Evolutionary conservation across 441 rosid species (phyloP).

Genomic region (Gossypium schwendimanii): DNA sequence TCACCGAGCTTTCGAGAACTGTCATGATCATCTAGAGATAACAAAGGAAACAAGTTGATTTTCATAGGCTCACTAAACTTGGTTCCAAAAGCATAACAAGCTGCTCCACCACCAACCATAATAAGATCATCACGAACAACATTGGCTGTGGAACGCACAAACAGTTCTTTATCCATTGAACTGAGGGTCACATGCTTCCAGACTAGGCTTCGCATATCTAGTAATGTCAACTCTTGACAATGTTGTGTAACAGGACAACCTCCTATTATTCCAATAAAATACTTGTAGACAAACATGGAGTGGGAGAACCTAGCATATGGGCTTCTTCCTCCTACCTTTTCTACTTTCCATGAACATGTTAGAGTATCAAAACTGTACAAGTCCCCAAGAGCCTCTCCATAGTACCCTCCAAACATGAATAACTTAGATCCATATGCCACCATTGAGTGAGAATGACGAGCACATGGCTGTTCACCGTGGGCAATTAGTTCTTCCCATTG

Average conservation of each 20-base stretch:
- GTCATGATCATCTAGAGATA: constrained; percentile 27
- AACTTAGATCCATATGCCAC: constrained; percentile 53
- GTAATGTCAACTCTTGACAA: constrained; percentile 63
- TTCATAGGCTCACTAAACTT: constrained; percentile 78
- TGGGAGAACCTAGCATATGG: constrained; percentile 89
- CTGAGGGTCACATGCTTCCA: constrained; percentile 68
- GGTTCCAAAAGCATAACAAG: constrained; percentile 97
- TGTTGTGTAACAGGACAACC: constrained; percentile 84
- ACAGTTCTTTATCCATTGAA: constrained; percentile 55
- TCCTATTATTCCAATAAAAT: constrained; percentile 67
- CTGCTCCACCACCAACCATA: constrained; percentile 87
- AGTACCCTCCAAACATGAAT: constrained; percentile 76
- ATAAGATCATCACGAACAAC: constrained; percentile 67
- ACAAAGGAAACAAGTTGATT: constrained; percentile 48
- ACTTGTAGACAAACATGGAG: constrained; percentile 68
- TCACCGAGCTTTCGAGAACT: constrained; percentile 7
- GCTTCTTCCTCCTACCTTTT: constrained; percentile 56
- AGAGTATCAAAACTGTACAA: constrained; percentile 68
- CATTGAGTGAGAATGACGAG: constrained; percentile 89
- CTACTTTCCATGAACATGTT: constrained; percentile 56
- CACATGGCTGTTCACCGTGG: constrained; percentile 60
- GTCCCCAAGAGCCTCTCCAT: constrained; percentile 74
- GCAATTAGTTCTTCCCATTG: constrained; percentile 57
- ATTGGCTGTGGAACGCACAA: constrained; percentile 69
- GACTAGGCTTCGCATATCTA: constrained; percentile 41